phyloP scores from a whole-genome alignment of 768 basidiomycete species.

The Atractiella rhizophila region DNA sequence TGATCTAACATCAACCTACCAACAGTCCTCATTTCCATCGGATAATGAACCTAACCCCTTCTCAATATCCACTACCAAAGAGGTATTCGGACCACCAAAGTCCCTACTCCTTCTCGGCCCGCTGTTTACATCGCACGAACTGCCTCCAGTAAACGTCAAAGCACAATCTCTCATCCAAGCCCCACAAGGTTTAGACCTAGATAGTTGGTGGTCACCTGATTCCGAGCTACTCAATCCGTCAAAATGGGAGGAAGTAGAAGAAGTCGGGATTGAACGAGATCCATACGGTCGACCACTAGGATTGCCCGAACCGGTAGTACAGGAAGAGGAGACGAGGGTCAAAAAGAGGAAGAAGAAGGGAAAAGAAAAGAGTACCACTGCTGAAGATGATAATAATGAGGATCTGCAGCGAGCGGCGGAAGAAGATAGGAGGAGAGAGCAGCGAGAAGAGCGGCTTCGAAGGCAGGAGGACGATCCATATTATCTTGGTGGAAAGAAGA shows the following conservation, averaged over 20 bases:
- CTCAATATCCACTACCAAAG: background rate
- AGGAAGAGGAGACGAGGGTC: slow-evolving; percentile 22
- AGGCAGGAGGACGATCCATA: slow-evolving; percentile 68
- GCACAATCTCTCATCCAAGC: slow-evolving; percentile 61
- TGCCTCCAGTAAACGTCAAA: slow-evolving; percentile 52
- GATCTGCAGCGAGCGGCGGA: slow-evolving; percentile 29
- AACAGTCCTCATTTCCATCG: no score
- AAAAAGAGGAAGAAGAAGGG: slow-evolving; percentile 13
- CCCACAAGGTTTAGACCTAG: slow-evolving; percentile 66
- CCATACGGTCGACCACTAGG: slow-evolving; percentile 18
- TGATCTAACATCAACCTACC: background rate
- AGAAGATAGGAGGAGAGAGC: slow-evolving; percentile 26
- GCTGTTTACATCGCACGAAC: slow-evolving; percentile 46
- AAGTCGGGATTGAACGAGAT: slow-evolving; percentile 16
- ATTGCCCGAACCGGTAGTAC: slow-evolving; percentile 11
- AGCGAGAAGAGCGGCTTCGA: slow-evolving; percentile 38
- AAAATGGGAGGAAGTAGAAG: slow-evolving; percentile 9
- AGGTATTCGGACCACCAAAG: background rate
- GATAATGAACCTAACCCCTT: slow-evolving; percentile 5
- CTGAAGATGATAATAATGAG: slow-evolving; percentile 22
- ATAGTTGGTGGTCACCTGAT: slow-evolving; percentile 56
- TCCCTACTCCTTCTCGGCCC: slow-evolving; percentile 38
- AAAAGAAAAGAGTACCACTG: background rate
- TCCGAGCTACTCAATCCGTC: slow-evolving; percentile 12
- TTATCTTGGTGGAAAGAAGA: slow-evolving; percentile 32